phyloP scores from a whole-genome alignment of 768 basidiomycete species.

The Lentinula detonsa region DNA sequence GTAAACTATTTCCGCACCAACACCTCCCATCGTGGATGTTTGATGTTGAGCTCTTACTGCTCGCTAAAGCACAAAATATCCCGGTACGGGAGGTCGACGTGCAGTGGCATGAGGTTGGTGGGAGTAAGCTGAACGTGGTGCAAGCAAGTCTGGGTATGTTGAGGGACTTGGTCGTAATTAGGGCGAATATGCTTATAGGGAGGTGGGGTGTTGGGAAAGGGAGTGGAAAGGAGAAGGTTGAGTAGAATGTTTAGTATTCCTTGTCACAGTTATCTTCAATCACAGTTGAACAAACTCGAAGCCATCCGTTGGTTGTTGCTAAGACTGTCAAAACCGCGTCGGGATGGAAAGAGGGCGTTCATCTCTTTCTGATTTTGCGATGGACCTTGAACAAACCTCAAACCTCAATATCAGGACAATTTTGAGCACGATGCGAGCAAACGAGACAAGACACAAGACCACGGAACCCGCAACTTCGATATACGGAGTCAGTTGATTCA shows the following conservation, averaged over 20 bases:
- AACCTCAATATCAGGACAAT: too few relatives aligned
- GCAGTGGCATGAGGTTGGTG: conserved; percentile 89
- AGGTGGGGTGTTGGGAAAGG: background rate
- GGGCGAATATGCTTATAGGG: conserved; percentile 61
- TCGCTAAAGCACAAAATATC: conserved; percentile 73
- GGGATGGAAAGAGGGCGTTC: too few relatives aligned
- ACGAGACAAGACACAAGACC: too few relatives aligned
- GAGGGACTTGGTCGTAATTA: conserved; percentile 74
- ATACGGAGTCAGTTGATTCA: too few relatives aligned
- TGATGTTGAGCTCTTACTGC: conserved; percentile 86
- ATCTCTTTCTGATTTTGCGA: too few relatives aligned
- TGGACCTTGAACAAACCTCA: too few relatives aligned
- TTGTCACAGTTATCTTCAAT: too few relatives aligned
- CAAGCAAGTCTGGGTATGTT: conserved; percentile 88
- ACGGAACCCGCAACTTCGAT: too few relatives aligned
- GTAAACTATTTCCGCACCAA: conserved; percentile 77
- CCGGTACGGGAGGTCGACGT: conserved; percentile 85
- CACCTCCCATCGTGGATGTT: conserved; percentile 94
- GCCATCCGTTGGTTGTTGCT: too few relatives aligned
- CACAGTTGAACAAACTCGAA: too few relatives aligned
- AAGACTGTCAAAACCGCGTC: too few relatives aligned
- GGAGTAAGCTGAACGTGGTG: conserved; percentile 86
- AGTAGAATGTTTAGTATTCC: background rate
- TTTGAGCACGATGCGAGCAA: too few relatives aligned
- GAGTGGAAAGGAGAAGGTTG: background rate